Evolutionary conservation across 2,329 filamentous ascomycete genomes (phyloP).

Genomic region (Amauroascus niger): DNA sequence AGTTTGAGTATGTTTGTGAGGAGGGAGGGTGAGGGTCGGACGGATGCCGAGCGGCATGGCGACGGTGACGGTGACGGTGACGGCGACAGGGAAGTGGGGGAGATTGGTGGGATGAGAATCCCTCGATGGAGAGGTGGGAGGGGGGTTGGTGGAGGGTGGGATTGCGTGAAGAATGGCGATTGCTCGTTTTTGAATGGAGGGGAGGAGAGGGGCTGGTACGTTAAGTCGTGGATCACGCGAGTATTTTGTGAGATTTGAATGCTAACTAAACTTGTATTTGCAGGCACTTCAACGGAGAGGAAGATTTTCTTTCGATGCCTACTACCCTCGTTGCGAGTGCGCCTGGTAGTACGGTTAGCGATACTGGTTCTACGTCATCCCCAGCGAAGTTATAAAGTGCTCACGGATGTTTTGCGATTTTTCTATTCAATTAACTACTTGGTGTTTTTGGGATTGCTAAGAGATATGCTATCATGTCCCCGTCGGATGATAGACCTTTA

Average conservation of each 20-base stretch:
- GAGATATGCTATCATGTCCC: no score
- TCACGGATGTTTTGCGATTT: not conserved
- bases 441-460: no score
- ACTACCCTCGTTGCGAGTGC: not conserved
- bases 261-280: constrained; percentile 19
- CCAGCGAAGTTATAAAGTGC: not conserved
- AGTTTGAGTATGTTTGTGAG: constrained; percentile 61
- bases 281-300: constrained; percentile 41
- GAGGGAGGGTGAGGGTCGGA: constrained; percentile 23
- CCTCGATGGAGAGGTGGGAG: constrained; percentile 48
- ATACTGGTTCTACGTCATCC: not conserved
- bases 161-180: constrained; percentile 69
- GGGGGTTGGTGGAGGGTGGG: constrained; percentile 68
- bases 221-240: no score
- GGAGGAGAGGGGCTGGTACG: constrained; percentile 79
- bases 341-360: not conserved
- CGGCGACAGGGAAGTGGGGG: constrained; percentile 15
- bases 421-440: no score
- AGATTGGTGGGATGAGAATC: constrained; percentile 17
- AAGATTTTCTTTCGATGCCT: constrained; percentile 33
- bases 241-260: no score
- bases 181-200: constrained; percentile 71
- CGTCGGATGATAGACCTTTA: no score
- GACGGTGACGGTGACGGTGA: no score
- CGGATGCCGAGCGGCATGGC: no score